A percentile compares a stretch with the other conserved stretches of the same genome.
Evolutionary conservation across 2,329 filamentous ascomycete species (phyloP).

Genomic region (Penicillium brasilianum): DNA sequence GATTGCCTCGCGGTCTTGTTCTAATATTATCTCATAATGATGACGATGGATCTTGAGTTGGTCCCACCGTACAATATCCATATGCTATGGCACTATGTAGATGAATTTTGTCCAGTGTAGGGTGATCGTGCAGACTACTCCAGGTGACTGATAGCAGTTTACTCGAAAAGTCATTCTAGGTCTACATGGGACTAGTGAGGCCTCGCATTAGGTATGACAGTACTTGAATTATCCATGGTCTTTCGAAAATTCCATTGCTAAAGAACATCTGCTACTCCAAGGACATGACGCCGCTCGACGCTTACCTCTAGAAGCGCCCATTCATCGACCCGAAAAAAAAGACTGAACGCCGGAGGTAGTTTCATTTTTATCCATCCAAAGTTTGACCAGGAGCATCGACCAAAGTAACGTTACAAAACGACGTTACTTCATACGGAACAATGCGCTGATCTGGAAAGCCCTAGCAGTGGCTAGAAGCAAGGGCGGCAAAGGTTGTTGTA

Average conservation of each 20-base stretch:
- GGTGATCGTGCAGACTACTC: background rate
- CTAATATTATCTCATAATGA: conserved; percentile 28
- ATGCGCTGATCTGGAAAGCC: conserved; percentile 13
- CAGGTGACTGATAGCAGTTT: background rate
- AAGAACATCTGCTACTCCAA: conserved; percentile 22
- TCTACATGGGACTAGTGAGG: background rate
- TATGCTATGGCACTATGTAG: background rate
- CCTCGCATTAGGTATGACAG: background rate
- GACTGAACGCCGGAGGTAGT: conserved; percentile 25
- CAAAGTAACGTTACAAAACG: conserved; percentile 19
- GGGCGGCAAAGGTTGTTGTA: conserved; percentile 19
- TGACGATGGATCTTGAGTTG: conserved; percentile 17
- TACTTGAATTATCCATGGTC: background rate
- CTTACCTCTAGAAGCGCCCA: conserved; percentile 23
- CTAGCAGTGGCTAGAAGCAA: conserved; percentile 30
- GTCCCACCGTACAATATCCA: background rate
- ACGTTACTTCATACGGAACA: conserved; percentile 19
- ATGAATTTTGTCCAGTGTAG: no score
- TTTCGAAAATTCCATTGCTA: conserved; percentile 24
- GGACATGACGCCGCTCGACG: conserved; percentile 28
- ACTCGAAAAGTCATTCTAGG: background rate
- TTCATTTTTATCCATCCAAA: conserved; percentile 21
- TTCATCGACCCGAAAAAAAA: conserved; percentile 19
- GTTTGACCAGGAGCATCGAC: conserved; percentile 10
- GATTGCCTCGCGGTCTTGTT: conserved; percentile 11